Base-by-base conservation (phyloP, 2,329 filamentous ascomycete genomes). In the Dothiorella sarmentorum region DNA sequence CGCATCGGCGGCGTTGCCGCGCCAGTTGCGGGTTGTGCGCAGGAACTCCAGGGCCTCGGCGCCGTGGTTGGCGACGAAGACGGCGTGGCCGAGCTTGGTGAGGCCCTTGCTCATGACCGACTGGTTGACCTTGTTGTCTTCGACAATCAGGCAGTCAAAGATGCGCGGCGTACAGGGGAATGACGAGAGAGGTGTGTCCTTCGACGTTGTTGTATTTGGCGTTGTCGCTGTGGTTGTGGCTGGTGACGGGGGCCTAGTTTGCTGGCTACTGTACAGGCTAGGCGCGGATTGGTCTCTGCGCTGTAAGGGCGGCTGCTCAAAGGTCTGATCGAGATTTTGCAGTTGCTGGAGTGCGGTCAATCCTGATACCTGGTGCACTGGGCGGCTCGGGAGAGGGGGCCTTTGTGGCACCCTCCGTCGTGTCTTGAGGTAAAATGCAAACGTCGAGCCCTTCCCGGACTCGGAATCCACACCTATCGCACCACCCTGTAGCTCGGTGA, bases 151-250 rank as follows among this genome's bases (percentile, higher is more conserved):
- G 13, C 72, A 63, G 26, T 70, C 47, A 35, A 59, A 59, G 9
- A 15, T 35, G 40, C 55, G 55, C 3, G 57, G 37, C 1, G 33
- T 22, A 15, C 44, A 35, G 6, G 44, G 44, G 15, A 31, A 69
- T 91, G 96, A 13, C 91, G 87, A 70, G 92, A 93, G 71, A 90
- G 90, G 66, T 2, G 33, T 20, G 13, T 86, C 85, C 7, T 88
- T 31, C 88, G 42, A 91, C 81, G 71, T 89, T 90, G 75, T 93
- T 51, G 90, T 84, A 10, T 37, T 47, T 18, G 67, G 89, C 85
- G 42, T 44, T 13, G 35, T 87, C 80, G 45, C 85, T 89, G 24
- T 82, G 80, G 61, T 85, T 79, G 65, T 80, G 82, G 55, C 88
- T 83, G 27, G 82, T 81, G 60, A 83, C 81, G 65, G 80, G 77